Conservation (phyloP, 495 filamentous ascomycete species). For the Aspergillus steynii region DNA sequence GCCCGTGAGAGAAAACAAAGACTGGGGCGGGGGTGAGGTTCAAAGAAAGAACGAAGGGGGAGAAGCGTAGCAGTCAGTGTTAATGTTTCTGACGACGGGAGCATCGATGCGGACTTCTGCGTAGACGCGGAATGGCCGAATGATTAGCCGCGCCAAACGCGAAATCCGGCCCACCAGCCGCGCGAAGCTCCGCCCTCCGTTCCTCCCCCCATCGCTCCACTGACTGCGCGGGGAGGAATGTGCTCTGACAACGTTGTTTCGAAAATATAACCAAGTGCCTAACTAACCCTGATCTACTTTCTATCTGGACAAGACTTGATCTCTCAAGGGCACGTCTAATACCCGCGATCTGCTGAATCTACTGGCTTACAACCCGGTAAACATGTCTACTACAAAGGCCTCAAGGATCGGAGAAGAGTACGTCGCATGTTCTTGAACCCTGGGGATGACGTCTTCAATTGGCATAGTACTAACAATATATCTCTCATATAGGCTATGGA, state of each 20-base stretch:
- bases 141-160: background rate
- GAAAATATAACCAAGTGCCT: background rate
- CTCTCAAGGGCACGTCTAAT: background rate
- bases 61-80: background rate
- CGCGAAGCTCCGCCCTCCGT: slow-evolving; percentile 17
- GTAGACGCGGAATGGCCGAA: background rate
- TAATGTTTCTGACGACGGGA: background rate
- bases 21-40: background rate
- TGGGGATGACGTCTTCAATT: slow-evolving; percentile 5
- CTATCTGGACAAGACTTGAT: background rate
- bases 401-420: slow-evolving; percentile 97
- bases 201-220: slow-evolving; percentile 18
- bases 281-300: background rate
- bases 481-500: slow-evolving; percentile 76
- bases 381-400: slow-evolving; percentile 77
- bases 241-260: slow-evolving; percentile 9
- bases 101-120: background rate
- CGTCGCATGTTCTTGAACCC: slow-evolving; percentile 37
- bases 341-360: background rate
- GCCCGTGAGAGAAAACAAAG: background rate
- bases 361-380: background rate
- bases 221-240: slow-evolving; percentile 21
- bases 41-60: background rate
- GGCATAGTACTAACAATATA: slow-evolving; percentile 26
- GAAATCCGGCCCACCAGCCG: slow-evolving; percentile 10